These are phyloP conservation scores for Bromus sterilis DNA, from an alignment of 176 grass and related monocot genomes.

Conservation along the genomic window DNA sequence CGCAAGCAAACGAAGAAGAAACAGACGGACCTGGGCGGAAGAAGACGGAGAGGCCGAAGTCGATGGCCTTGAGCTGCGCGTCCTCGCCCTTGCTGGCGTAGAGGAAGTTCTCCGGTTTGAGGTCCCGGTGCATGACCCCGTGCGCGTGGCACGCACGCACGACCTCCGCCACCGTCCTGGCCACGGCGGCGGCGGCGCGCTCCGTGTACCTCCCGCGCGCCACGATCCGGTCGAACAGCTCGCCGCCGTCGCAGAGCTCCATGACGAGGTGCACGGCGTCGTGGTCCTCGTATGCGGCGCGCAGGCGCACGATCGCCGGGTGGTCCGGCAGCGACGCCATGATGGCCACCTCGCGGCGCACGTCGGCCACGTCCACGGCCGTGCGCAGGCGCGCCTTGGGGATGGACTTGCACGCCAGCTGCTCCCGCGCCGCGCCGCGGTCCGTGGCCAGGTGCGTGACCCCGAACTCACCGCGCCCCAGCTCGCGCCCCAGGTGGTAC, in stretches of 20 bases:
- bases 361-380: constrained; percentile 64
- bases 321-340: constrained; percentile 64
- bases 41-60: constrained; percentile 81
- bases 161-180: constrained; percentile 56
- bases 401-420: constrained; percentile 75
- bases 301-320: constrained; percentile 49
- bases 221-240: constrained; percentile 78
- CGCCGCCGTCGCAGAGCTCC: constrained; percentile 79
- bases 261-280: constrained; percentile 79
- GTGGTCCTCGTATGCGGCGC: constrained; percentile 56
- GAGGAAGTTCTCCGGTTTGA: constrained; percentile 93
- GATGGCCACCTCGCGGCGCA: constrained; percentile 66
- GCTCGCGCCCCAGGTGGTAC: constrained; percentile 50
- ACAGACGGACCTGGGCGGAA: constrained; percentile 50
- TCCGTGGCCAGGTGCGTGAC: constrained; percentile 61
- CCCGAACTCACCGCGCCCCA: constrained; percentile 62
- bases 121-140: constrained; percentile 84
- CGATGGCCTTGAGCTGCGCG: constrained; percentile 72
- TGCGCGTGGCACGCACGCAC: constrained; percentile 58
- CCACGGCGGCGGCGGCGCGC: constrained; percentile 36
- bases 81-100: constrained; percentile 55
- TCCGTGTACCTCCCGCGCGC: constrained; percentile 69
- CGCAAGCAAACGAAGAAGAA: background rate
- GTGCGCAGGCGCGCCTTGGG: constrained; percentile 55
- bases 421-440: constrained; percentile 39